Percentiles rank a stretch among this genome's conserved stretches.
Evolutionary conservation across 2,329 filamentous ascomycete species (phyloP).

Genomic region (Pseudodiploospora longispora): DNA sequence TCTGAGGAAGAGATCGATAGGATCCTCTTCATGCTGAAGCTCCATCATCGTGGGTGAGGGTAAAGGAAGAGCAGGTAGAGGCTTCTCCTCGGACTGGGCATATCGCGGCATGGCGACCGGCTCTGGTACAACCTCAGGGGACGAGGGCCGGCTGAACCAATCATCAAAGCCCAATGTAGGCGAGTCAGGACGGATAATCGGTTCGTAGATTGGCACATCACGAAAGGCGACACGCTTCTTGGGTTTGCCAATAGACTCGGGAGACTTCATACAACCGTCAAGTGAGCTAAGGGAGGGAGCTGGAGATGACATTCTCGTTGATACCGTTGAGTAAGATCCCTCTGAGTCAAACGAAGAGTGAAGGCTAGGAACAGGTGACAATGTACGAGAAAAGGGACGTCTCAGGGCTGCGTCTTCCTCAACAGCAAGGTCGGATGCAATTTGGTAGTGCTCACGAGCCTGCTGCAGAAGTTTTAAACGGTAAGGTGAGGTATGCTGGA

Average conservation of each 20-base stretch:
- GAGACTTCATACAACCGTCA: slow-evolving; percentile 8
- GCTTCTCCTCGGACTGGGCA: neutral
- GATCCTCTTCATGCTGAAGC: slow-evolving; percentile 9
- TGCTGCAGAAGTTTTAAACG: slow-evolving; percentile 41
- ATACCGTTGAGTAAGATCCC: slow-evolving; percentile 35
- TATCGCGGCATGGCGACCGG: slow-evolving; percentile 12
- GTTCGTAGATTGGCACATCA: slow-evolving; percentile 30
- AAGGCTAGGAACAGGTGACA: slow-evolving; percentile 30
- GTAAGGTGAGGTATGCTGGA: slow-evolving; percentile 37
- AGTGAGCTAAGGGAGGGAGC: slow-evolving; percentile 28
- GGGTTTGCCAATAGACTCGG: slow-evolving; percentile 14
- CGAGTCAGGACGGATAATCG: slow-evolving; percentile 49
- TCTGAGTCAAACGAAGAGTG: slow-evolving; percentile 40
- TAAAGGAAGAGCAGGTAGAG: slow-evolving; percentile 2
- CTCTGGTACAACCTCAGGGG: slow-evolving; percentile 15
- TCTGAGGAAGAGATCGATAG: slow-evolving; percentile 30
- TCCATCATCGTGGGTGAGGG: slow-evolving; percentile 9
- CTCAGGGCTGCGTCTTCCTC: slow-evolving; percentile 35
- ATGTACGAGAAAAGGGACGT: slow-evolving; percentile 31
- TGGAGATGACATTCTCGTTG: slow-evolving; percentile 38
- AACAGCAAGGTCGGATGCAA: slow-evolving; percentile 39
- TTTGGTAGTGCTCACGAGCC: slow-evolving; percentile 43
- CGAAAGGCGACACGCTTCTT: slow-evolving; percentile 34
- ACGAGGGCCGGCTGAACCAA: slow-evolving; percentile 20
- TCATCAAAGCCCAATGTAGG: slow-evolving; percentile 51